Conservation (phyloP, 75 land plant species). For the Selaginella tamariscina region DNA sequence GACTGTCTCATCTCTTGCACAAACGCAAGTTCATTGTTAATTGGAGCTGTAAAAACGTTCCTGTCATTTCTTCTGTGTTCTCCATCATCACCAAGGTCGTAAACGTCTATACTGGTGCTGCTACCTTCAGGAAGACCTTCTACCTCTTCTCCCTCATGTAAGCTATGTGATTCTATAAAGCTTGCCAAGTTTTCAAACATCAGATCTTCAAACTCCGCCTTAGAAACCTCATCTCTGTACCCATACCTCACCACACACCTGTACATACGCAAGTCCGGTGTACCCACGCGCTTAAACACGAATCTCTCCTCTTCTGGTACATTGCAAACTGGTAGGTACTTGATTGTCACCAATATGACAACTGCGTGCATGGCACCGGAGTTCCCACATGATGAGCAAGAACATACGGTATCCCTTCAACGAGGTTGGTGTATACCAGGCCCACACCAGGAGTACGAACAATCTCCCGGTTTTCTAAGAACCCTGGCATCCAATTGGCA, state of each 20-base stretch:
- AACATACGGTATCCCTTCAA: background rate
- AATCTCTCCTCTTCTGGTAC: background rate
- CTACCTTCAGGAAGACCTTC: background rate
- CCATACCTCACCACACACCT: slow-evolving; percentile 13
- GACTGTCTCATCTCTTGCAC: background rate
- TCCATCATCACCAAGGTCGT: background rate
- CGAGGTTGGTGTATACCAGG: background rate
- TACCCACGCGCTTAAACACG: background rate
- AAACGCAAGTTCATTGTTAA: background rate
- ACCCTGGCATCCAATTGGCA: background rate
- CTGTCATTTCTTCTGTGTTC: too few relatives aligned
- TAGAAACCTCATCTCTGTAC: background rate
- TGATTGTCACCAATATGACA: background rate
- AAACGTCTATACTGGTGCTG: background rate
- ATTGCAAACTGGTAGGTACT: background rate
- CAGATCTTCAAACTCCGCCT: background rate
- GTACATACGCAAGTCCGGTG: background rate
- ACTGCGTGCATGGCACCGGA: background rate
- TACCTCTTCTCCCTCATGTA: background rate
- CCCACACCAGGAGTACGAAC: background rate
- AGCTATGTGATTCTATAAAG: background rate
- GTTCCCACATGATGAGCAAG: background rate
- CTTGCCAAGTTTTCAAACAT: background rate
- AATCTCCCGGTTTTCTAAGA: background rate
- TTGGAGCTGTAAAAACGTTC: too few relatives aligned